Base-by-base conservation (phyloP, 2,329 filamentous ascomycete species). In the Paecilomyces formosus region DNA sequence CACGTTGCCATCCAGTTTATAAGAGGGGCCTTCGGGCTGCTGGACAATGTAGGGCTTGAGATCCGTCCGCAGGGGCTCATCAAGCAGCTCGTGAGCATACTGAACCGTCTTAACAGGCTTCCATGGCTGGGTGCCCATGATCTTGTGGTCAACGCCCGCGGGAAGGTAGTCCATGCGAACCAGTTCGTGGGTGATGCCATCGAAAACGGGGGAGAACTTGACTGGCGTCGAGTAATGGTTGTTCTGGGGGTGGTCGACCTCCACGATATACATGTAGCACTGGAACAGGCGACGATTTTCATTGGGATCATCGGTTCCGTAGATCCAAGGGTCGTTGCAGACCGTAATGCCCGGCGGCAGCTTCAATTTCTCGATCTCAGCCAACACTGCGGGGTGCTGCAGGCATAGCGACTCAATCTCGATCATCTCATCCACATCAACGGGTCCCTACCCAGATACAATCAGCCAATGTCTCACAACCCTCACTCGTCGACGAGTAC, bases 91-190 rank as follows among this genome's bases (percentile, higher is more conserved):
- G 65, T 88, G 85, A 2, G 81, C 74, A 55, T 82, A 81, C 63
- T 81, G 76, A 53, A 76, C 80, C 0, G 80, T 73, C 31, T 78
- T 76, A 11, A 78, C 77, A 1, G 84, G 76, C 68, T 83, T 81
- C 74, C 84, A 86, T 3, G 84, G 81, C 55, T 78, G 74, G 0
- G 82, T 76, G 2, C 81, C 78, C 60, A 81, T 82, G 60, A 81
- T 76, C 5, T 79, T 82, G 57, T 82, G 79, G 68, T 88, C 87
- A 4, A 77, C 79, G 1, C 88, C 88, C 2, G 85, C 89, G 1
- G 88, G 87, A 3, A 90, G 72, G 58, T 83, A 78, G 66, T 91
- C 88, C 62, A 91, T 87, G 11, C 88, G 82, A 53, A 88, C 80
- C 39, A 91, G 80, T 66, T 86, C 83, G 74, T 83, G 82, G 1